Base-by-base conservation (phyloP, 495 filamentous ascomycete genomes). In the Aspergillus sclerotioniger region DNA sequence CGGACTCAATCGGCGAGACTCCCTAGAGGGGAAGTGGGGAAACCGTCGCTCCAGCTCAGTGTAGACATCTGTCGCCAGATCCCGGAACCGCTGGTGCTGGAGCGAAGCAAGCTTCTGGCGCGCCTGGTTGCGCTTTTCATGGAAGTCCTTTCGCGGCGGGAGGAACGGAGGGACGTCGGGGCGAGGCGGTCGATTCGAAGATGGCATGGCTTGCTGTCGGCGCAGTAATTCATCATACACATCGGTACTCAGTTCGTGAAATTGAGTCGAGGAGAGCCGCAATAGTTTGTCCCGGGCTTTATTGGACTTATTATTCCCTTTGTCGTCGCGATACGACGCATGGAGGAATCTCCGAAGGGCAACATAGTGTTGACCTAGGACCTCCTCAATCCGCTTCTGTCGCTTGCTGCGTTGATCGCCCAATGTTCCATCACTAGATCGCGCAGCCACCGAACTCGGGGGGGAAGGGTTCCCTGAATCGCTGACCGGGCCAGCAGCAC, bases 61-160 rank as follows among this genome's bases (percentile, higher is more conserved):
- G 67, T 91, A 97, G 13, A 98, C 95, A 76, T 98, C 94, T 17
- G 90, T 96, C 13, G 91, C 94, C 6, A 98, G 79, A 62, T 97
- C 92, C 53, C 90, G 81, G 67, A 98, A 98, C 21, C 92, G 80
- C 12, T 87, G 84, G 21, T 88, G 83, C 21, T 90, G 89, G 8
- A 98, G 82, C 0, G 91, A 94, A 2, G 90, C 90, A 13, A 98
- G 85, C 71, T 94, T 96, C 74, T 96, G 90, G 49, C 94, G 83
- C 7, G 94, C 94, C 70, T 97, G 92, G 67, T 98, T 98, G 48
- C 94, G 87, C 74, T 98, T 98, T 19, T 91, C 90, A 74, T 98
- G 95, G 74, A 97, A 98, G 55, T 87, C 87, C 17, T 84, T 77
- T 68, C 92, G 91, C 6, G 94, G 90, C 17, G 90, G 77, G 9